These are phyloP conservation scores for Funneliformis geosporum DNA, from an alignment of 192 early-diverging fungal genomes.

Conservation along the genomic window DNA sequence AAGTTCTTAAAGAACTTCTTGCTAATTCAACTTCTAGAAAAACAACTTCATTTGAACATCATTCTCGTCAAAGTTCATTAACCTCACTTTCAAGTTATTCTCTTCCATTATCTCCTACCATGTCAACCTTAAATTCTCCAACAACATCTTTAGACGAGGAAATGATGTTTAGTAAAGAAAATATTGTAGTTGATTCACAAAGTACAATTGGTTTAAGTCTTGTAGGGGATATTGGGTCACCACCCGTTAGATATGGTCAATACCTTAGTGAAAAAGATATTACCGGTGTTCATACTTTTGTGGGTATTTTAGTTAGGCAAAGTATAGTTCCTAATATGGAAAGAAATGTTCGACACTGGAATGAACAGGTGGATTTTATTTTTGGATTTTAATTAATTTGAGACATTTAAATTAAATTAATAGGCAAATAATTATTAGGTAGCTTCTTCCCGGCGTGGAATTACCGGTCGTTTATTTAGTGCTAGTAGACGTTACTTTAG, in stretches of 20 bases:
- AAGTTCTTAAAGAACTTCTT: constrained; percentile 26
- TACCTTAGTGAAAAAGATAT: constrained; percentile 60
- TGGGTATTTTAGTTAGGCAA: constrained; percentile 65
- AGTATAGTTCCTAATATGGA: constrained; percentile 90
- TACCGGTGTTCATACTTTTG: constrained; percentile 48
- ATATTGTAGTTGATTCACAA: constrained; percentile 39
- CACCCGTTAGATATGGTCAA: constrained; percentile 50
- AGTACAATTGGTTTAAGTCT: constrained; percentile 34
- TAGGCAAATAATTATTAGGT: constrained; percentile 42
- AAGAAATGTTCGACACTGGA: constrained; percentile 80
- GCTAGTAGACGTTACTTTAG: constrained; percentile 86
- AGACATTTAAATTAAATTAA: background rate
- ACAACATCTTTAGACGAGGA: constrained; percentile 35
- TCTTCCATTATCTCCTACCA: constrained; percentile 37
- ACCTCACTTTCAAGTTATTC: constrained; percentile 30
- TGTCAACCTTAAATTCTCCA: constrained; percentile 41
- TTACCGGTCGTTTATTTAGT: constrained; percentile 87
- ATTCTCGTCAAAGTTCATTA: constrained; percentile 36
- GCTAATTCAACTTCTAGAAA: constrained; percentile 15
- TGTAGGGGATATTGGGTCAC: constrained; percentile 28
- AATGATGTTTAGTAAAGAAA: constrained; percentile 41
- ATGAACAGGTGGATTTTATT: constrained; percentile 65
- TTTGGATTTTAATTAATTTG: background rate
- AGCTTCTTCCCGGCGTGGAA: constrained; percentile 78
- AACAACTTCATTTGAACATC: constrained; percentile 32